Conservation (phyloP, 2,329 filamentous ascomycete genomes). For the Aspergillus vadensis region DNA sequence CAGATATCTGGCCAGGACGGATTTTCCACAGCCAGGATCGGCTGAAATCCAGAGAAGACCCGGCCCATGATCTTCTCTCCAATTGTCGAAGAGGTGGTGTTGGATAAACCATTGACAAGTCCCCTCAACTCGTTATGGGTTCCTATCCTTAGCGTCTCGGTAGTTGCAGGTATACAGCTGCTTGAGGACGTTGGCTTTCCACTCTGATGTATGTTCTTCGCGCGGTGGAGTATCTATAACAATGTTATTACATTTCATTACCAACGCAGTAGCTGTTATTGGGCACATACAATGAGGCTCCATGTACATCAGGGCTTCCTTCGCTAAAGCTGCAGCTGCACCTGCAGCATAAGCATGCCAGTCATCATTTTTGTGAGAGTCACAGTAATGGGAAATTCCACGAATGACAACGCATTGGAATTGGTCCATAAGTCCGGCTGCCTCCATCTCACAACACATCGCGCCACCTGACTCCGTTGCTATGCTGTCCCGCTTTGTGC, state of each 20-base stretch:
- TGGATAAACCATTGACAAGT: constrained; percentile 38
- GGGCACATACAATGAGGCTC: not conserved
- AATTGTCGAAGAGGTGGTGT: constrained; percentile 27
- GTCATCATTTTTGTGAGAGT: constrained; percentile 12
- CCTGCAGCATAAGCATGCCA: constrained; percentile 9
- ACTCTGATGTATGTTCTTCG: not conserved
- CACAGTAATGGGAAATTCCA: constrained; percentile 22
- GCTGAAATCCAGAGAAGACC: constrained; percentile 32
- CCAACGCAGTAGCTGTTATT: too few relatives aligned
- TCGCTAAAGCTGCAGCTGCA: constrained; percentile 1
- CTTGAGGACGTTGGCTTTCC: not conserved
- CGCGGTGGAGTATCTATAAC: not conserved
- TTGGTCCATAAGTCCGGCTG: constrained; percentile 12
- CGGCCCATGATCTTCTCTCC: constrained; percentile 20
- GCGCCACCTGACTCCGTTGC: not conserved
- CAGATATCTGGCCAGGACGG: constrained; percentile 25
- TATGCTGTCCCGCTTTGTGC: not conserved
- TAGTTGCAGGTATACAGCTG: not conserved
- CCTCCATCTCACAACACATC: constrained; percentile 14
- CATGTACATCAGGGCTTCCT: not conserved
- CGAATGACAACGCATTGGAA: constrained; percentile 19
- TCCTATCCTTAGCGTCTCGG: not conserved
- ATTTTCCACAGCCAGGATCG: constrained; percentile 34
- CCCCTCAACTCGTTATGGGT: constrained; percentile 4
- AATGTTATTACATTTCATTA: not conserved